Evolutionary conservation across 495 filamentous ascomycete genomes (phyloP), one percentile per base, ranked within the genome.

Genomic region (Lepraria neglecta): DNA sequence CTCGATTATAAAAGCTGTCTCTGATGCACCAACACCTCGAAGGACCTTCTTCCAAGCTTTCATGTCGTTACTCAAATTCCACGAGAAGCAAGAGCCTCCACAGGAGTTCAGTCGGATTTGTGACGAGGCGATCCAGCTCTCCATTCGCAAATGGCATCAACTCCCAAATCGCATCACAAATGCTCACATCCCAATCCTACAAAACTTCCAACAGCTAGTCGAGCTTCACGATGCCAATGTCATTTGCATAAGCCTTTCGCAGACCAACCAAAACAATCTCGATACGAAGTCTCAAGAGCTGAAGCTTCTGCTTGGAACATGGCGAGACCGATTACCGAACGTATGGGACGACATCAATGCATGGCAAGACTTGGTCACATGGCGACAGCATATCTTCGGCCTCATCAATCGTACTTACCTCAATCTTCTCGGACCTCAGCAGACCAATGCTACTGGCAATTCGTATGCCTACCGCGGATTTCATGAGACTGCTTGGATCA

Each of bases 341-440:
- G 86, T 95, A 10, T 99, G 95, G 95, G 95, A 99, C 67, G 95
- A 99, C 70, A 99, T 99, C 74, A 95, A 95, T 67, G 88, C 92
- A 27, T 99, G 95, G 95, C 92, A 97, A 70, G 95, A 97, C 69
- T 79, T 99, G 24, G 94, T 99, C 21, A 97, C 95, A 3, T 99
- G 95, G 95, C 84, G 95, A 66, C 95, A 97, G 71, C 95, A 99
- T 73, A 95, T 99, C 64, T 99, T 99, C 77, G 87, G 91, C 55
- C 83, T 97, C 14, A 99, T 99, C 75, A 99, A 99, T 70, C 82
- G 78, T 12, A 96, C 90, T 0, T 99, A 99, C 69, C 84, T 99
- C 4, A 82, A 84, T 30, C 81, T 99, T 59, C 73, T 97, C 33
- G 95, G 90, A 4, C 87, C 80, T 17, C 86, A 91, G 68, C 84